Evolutionary conservation across 495 filamentous ascomycete species (phyloP).

Genomic region (Aspergillus ellipticus): DNA sequence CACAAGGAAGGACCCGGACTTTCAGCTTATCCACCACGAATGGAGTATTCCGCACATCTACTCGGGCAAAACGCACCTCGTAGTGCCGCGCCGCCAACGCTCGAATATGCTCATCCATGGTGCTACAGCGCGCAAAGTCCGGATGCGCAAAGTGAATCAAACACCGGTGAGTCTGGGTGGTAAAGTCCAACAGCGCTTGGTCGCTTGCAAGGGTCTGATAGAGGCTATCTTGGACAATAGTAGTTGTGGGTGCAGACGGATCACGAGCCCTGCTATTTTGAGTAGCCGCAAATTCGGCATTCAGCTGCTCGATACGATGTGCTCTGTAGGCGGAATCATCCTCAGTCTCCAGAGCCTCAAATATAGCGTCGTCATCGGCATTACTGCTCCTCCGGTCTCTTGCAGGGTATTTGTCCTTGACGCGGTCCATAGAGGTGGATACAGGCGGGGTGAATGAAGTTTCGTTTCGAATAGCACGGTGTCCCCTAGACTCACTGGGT

Average conservation of each 20-base stretch:
- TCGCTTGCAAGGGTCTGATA: constrained; percentile 63
- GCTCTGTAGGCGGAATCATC: constrained; percentile 63
- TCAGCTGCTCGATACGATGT: constrained; percentile 66
- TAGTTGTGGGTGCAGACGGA: constrained; percentile 25
- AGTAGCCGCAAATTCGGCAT: constrained; percentile 54
- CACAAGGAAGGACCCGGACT: constrained; percentile 68
- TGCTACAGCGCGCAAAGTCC: constrained; percentile 67
- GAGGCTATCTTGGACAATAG: constrained; percentile 29
- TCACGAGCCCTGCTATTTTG: constrained; percentile 28
- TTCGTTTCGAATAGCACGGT: no score
- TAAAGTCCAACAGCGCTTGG: constrained; percentile 64
- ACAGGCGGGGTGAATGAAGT: no score
- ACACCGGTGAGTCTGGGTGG: constrained; percentile 58
- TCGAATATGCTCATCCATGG: constrained; percentile 64
- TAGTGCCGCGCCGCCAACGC: constrained; percentile 61
- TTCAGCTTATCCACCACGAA: constrained; percentile 70
- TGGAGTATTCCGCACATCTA: constrained; percentile 69
- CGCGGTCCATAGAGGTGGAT: background rate
- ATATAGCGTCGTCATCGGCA: constrained; percentile 65
- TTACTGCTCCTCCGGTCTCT: constrained; percentile 23
- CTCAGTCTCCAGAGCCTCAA: constrained; percentile 65
- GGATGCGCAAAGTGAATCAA: constrained; percentile 74
- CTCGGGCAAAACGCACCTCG: constrained; percentile 64
- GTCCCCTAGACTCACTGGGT: background rate
- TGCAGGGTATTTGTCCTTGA: constrained; percentile 1